Base-by-base conservation (phyloP, 2,329 filamentous ascomycete genomes). In the Didymella arachidicola region DNA sequence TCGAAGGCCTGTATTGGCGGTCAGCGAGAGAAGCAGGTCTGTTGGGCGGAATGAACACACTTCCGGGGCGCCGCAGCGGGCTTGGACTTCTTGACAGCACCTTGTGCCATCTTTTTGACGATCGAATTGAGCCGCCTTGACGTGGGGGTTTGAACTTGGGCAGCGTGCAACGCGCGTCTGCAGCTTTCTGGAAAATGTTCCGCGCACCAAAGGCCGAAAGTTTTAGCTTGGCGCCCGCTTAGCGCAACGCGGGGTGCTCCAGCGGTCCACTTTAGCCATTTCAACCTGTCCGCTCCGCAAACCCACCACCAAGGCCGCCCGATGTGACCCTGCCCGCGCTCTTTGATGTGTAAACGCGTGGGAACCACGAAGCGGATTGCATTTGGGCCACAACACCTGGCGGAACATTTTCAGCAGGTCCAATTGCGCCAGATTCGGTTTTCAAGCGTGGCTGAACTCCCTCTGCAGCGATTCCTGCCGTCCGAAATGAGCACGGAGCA, bases 81-180 rank as follows among this genome's bases (percentile, higher is more conserved):
- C 60, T 76, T 76, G 63, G 72, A 53, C 61, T 82, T 83, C 63
- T 84, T 84, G 53, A 83, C 67, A 34, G 73, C 68, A 59, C 80
- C 80, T 77, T 83, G 81, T 19, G 80, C 79, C 81, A 83, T 83
- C 61, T 52, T 34, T 7, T 55, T 7, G 4, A 25, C 16, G 34
- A 14, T 58, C 32, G 29, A 39, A 8, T 25, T 11, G 12, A 27
- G 38, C 39, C 7, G 39, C 25, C 16, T 26, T 19, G 45, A 39
- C 18, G 36, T 22, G 56, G 44, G 26, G 26, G 32, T 45, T 27
- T 27, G 19, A 11, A 29, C 8, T 14, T 6, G 32, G 18, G 19
- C 25, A 38, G 41, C 25, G 55, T 48, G 47, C 36, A 41, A 26
- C 25, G 53, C 45, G 46, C 49, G 41, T 22, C 44, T 27, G 55